Base-by-base conservation (phyloP, 257 asterid species). In the Handroanthus guayacan region DNA sequence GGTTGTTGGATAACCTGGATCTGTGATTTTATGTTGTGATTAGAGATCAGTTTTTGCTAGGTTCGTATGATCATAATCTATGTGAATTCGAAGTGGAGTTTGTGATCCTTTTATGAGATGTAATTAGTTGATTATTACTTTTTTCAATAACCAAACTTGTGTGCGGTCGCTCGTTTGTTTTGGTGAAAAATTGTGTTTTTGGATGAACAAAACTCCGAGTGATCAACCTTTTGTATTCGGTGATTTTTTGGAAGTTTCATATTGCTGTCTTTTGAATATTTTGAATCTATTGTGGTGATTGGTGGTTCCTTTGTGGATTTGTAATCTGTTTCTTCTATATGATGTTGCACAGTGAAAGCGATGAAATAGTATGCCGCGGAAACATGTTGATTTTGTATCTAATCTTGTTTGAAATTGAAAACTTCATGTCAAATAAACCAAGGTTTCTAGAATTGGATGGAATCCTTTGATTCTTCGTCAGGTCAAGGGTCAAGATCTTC, bases 1-100 rank as follows among this genome's bases (percentile, higher is more conserved):
- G 39, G 50, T 64, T 75, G 45, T 37, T 55, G 45, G 25, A 62
- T 82, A 37, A 8, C 71, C 67, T 47, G 67, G 82, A 68, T 76
- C 74, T 47, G 68, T 56, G 37, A 6, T 11, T 17, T 71, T 64
- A 37, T 70, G 41, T 20, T 68, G 14, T 55, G 72, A 31, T 57
- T 56, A 14, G 13, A 38, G 62, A 48, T 48, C 67, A 54, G 1
- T 75, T 60, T 16, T 18, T 36, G 39, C 55, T 50, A 3, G 62
- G 62, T 71, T 71, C 17, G 37, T 75, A 0, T 5, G 17, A 47
- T 64, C 60, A 39, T 65, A 25, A 14, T 50, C 10, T 34, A 18
- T 50, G 61, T 58, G 54, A 54, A 65, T 62, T 71, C 48, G 1
- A 45, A 13, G 25, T 43, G 50, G 11, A 45, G 12, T 37, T 25